Base-by-base conservation (phyloP, 495 filamentous ascomycete species). In the Symbiotaphrina buchneri region DNA sequence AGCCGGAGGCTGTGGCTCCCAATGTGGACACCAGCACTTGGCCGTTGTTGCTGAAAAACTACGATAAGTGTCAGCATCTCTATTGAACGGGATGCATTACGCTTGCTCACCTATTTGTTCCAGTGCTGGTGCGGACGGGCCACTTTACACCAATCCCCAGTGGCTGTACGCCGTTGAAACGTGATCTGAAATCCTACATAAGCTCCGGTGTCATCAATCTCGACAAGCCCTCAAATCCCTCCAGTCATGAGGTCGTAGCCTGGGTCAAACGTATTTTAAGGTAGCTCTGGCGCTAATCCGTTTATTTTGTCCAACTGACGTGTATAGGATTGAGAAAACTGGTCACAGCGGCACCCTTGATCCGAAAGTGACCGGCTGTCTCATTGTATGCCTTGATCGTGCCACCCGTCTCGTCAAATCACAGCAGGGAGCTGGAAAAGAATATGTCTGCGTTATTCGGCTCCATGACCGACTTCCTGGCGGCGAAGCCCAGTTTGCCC, bases 191-290 rank as follows among this genome's bases (percentile, higher is more conserved):
- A 58, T 78, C 74, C 27, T 97, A 93, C 52, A 72, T 97, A 43
- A 79, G 73, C 51, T 87, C 78, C 39, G 87, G 87, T 52, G 87
- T 95, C 18, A 94, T 97, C 58, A 95, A 95, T 54, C 71, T 91
- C 32, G 87, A 95, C 63, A 97, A 97, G 54, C 87, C 87, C 21
- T 82, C 83, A 10, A 97, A 97, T 59, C 87, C 87, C 13, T 92
- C 81, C 34, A 87, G 78, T 44, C 87, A 97, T 60, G 87, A 97
- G 53, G 90, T 95, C 25, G 87, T 97, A 43, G 82, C 87, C 33
- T 97, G 87, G 90, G 72, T 94, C 36, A 97, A 97, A 71, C 69
- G 83, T 34, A 93, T 95, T 41, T 59, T 97, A 27, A 74, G 79
- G 80, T 90, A 67, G 23, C 23, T 27, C 14, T 13, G 4, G 18